phyloP scores from a whole-genome alignment of 106 monocot species.

The Posidonia australis region DNA sequence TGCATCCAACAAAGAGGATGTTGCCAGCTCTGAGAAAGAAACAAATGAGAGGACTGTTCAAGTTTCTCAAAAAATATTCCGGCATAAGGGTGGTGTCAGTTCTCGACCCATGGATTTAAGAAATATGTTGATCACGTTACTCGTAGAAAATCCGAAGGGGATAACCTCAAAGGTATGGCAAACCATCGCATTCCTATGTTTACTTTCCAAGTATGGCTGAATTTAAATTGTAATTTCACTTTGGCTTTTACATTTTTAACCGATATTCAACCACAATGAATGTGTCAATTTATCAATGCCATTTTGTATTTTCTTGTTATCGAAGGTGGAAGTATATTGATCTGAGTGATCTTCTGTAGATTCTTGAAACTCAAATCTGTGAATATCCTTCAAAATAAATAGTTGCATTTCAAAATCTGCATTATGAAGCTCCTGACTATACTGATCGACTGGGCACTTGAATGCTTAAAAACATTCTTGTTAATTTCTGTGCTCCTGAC shows the following conservation, averaged over 20 bases:
- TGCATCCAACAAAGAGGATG: constrained; percentile 35
- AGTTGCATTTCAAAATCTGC: too few relatives aligned
- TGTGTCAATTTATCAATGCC: too few relatives aligned
- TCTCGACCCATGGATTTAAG: constrained; percentile 41
- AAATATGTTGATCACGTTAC: constrained; percentile 31
- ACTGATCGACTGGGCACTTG: too few relatives aligned
- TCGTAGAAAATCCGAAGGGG: constrained; percentile 65
- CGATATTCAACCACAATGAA: too few relatives aligned
- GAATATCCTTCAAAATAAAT: background rate
- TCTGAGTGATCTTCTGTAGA: too few relatives aligned
- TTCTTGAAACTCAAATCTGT: too few relatives aligned
- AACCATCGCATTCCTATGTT: background rate
- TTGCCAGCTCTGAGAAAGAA: constrained; percentile 44
- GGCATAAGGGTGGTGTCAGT: constrained; percentile 5
- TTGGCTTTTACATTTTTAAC: too few relatives aligned
- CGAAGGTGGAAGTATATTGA: too few relatives aligned
- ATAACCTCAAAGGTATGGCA: constrained; percentile 64
- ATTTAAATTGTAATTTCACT: too few relatives aligned
- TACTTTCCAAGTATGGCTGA: background rate
- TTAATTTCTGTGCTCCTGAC: too few relatives aligned
- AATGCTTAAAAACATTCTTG: too few relatives aligned
- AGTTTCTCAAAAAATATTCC: constrained; percentile 11
- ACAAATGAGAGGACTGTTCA: constrained; percentile 13
- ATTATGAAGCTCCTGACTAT: too few relatives aligned
- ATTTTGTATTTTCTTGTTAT: background rate